phyloP scores from a whole-genome alignment of 129 eudicot species.

The Silybum marianum region DNA sequence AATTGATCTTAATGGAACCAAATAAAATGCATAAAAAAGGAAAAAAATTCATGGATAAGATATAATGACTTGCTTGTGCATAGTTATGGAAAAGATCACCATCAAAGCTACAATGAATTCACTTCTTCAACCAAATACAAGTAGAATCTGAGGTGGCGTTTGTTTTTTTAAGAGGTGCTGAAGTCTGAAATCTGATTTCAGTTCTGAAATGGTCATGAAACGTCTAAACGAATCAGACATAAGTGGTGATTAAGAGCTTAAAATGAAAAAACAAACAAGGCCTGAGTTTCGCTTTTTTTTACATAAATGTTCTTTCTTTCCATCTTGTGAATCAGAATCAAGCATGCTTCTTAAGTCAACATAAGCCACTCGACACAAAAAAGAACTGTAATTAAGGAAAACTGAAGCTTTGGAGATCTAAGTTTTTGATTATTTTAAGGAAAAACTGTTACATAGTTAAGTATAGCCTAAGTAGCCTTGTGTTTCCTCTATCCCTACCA shows the following conservation, averaged over 20 bases:
- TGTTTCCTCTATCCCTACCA: slow-evolving; percentile 3
- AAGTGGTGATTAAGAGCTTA: no score
- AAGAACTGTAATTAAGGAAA: background rate
- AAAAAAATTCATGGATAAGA: background rate
- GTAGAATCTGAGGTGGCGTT: no score
- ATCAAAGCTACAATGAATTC: background rate
- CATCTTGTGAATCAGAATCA: background rate
- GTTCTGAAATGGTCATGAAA: no score
- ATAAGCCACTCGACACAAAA: background rate
- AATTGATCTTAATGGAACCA: background rate
- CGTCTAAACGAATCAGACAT: no score
- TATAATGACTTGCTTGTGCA: background rate
- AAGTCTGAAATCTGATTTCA: no score
- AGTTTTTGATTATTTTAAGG: background rate
- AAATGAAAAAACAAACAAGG: no score
- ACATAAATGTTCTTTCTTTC: background rate
- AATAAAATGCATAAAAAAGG: background rate
- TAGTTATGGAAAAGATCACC: background rate
- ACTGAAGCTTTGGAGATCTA: background rate
- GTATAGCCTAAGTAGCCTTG: background rate
- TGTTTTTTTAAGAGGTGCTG: no score
- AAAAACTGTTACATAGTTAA: background rate
- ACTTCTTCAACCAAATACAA: background rate
- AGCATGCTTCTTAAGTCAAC: background rate
- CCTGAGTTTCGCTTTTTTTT: background rate